Evolutionary conservation across 2,329 filamentous ascomycete species (phyloP).

Genomic region (Phialophora chinensis): DNA sequence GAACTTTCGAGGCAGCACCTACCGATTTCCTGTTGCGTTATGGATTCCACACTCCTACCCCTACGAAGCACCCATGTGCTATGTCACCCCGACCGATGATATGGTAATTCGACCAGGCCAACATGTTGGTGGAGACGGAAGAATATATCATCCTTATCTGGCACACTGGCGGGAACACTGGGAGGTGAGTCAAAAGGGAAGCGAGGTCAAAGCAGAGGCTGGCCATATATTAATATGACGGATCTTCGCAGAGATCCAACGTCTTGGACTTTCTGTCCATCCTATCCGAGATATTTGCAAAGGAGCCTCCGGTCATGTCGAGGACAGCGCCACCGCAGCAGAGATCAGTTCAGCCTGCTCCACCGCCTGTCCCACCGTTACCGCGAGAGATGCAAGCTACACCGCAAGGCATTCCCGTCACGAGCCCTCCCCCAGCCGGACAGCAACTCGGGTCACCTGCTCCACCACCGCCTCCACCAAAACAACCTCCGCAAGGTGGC

Average conservation of each 20-base stretch:
- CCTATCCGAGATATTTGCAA: slow-evolving; percentile 85
- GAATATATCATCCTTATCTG: slow-evolving; percentile 94
- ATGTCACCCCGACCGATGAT: slow-evolving; percentile 83
- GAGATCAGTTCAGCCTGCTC: slow-evolving; percentile 52
- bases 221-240: not conserved
- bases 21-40: slow-evolving; percentile 88
- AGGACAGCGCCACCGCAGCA: slow-evolving; percentile 60
- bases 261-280: slow-evolving; percentile 82
- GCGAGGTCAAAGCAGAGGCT: not conserved
- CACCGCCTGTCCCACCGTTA: slow-evolving; percentile 43
- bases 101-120: slow-evolving; percentile 93
- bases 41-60: slow-evolving; percentile 95
- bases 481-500: slow-evolving; percentile 23
- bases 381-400: slow-evolving; percentile 47
- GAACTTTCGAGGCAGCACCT: slow-evolving; percentile 83
- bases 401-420: slow-evolving; percentile 66
- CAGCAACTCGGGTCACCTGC: slow-evolving; percentile 38
- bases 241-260: slow-evolving; percentile 70
- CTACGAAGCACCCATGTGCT: slow-evolving; percentile 80
- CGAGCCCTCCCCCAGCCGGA: slow-evolving; percentile 40
- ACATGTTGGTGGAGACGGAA: slow-evolving; percentile 83
- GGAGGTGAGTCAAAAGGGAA: slow-evolving; percentile 70
- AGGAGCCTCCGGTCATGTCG: slow-evolving; percentile 89
- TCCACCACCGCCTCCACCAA: slow-evolving; percentile 34
- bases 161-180: slow-evolving; percentile 87